A percentile compares a stretch with the other conserved stretches of the same genome.
Evolutionary conservation across 1,139 yeast species (phyloP).

Genomic region (Zygoascus meyerae): DNA sequence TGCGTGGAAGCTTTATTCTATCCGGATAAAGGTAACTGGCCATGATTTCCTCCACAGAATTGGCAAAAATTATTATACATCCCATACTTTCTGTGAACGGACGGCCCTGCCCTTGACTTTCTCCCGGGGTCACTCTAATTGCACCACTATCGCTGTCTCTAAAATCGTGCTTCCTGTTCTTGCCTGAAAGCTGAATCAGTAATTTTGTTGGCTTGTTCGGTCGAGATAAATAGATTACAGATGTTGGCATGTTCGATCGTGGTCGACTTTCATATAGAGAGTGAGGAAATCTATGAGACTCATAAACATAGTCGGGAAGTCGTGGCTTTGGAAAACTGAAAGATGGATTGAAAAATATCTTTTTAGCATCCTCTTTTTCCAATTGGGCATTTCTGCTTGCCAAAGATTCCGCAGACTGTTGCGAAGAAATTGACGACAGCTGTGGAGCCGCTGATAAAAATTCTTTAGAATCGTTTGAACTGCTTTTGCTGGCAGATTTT

Average conservation of each 20-base stretch:
- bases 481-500: no score
- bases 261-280: neutral
- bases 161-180: neutral
- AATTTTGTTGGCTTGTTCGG: neutral
- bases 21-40: constrained; percentile 6
- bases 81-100: constrained; percentile 20
- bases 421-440: no score
- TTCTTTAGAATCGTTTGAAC: no score
- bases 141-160: no score
- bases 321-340: no score
- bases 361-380: no score
- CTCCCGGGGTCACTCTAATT: no score
- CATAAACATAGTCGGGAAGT: neutral
- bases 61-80: constrained; percentile 11
- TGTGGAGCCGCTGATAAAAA: no score
- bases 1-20: neutral
- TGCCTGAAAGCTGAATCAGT: neutral
- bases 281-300: neutral
- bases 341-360: no score
- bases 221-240: neutral
- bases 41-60: constrained; percentile 13
- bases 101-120: constrained; percentile 15
- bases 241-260: neutral
- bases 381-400: no score
- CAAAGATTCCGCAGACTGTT: no score